These are phyloP conservation scores for Rostrohypoxylon terebratum DNA, from an alignment of 495 filamentous ascomycete species.

Conservation along the genomic window DNA sequence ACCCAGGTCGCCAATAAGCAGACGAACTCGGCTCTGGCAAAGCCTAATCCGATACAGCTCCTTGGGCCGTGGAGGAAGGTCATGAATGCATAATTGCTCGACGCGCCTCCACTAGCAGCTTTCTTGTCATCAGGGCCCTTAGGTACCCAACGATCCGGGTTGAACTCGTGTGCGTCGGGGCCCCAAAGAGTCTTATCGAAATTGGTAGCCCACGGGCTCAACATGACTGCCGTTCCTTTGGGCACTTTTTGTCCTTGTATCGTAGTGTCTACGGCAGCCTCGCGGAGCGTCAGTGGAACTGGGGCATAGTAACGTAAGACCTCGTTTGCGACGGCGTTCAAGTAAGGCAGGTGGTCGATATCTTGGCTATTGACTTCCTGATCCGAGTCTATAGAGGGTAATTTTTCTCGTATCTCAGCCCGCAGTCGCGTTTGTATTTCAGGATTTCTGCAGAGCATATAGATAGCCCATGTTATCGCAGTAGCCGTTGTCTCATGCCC, in stretches of 20 bases:
- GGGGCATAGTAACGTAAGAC: conserved; percentile 61
- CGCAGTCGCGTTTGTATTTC: conserved; percentile 64
- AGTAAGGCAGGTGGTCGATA: conserved; percentile 67
- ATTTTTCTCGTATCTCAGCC: conserved; percentile 65
- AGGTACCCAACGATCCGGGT: conserved; percentile 72
- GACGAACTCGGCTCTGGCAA: conserved; percentile 86
- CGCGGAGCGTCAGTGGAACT: conserved; percentile 70
- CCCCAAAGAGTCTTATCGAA: conserved; percentile 68
- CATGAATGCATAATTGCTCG: conserved; percentile 69
- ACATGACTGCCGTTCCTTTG: conserved; percentile 66
- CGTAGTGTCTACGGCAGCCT: conserved; percentile 70
- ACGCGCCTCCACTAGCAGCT: conserved; percentile 60
- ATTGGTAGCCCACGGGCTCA: conserved; percentile 72
- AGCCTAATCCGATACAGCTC: conserved; percentile 73
- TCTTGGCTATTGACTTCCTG: conserved; percentile 62
- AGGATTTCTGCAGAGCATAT: conserved; percentile 61
- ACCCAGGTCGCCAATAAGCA: conserved; percentile 81
- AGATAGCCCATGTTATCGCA: conserved; percentile 67
- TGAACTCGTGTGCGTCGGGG: conserved; percentile 65
- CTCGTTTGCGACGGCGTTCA: conserved; percentile 65
- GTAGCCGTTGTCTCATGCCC: conserved; percentile 82
- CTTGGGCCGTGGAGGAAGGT: conserved; percentile 72
- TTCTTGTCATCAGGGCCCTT: conserved; percentile 48
- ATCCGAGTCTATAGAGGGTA: conserved; percentile 66
- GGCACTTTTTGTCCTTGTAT: conserved; percentile 68